phyloP scores from a whole-genome alignment of 2,329 filamentous ascomycete species.

The Paracamarosporium sp. region DNA sequence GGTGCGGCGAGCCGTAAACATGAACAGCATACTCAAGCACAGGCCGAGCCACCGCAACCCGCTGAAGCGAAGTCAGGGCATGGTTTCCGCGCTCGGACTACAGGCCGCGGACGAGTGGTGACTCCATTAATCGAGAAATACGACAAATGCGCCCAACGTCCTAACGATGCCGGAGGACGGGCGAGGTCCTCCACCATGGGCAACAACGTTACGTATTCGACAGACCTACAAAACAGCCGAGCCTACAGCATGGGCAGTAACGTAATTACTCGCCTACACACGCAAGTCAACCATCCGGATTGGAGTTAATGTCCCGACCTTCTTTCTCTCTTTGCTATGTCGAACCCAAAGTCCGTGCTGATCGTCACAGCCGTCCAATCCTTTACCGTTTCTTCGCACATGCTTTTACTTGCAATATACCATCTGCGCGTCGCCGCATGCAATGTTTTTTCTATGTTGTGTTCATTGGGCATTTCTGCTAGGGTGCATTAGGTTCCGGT shows the following conservation, averaged over 20 bases:
- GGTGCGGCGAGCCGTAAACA: background rate
- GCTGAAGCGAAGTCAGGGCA: conserved; percentile 8
- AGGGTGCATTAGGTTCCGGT: background rate
- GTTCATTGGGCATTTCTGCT: background rate
- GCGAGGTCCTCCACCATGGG: conserved; percentile 15
- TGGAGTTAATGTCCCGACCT: background rate
- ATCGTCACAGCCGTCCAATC: too few relatives aligned
- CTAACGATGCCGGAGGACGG: background rate
- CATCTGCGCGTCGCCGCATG: background rate
- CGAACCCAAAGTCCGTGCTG: too few relatives aligned
- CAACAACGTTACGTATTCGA: conserved; percentile 37
- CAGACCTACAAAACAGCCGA: conserved; percentile 12
- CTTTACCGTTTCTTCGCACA: background rate
- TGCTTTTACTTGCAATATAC: conserved; percentile 1
- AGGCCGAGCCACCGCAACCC: background rate
- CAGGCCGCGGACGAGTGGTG: conserved; percentile 25
- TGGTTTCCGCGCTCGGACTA: conserved; percentile 16
- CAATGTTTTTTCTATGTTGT: background rate
- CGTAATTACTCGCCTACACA: background rate
- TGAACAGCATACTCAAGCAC: conserved; percentile 5
- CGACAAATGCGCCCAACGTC: conserved; percentile 15
- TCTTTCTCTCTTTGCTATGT: too few relatives aligned
- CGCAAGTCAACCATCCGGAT: background rate
- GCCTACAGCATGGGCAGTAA: background rate
- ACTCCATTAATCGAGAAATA: conserved; percentile 25